Evolutionary conservation across 306 rosid genomes (phyloP).

Genomic region (Datisca glomerata): DNA sequence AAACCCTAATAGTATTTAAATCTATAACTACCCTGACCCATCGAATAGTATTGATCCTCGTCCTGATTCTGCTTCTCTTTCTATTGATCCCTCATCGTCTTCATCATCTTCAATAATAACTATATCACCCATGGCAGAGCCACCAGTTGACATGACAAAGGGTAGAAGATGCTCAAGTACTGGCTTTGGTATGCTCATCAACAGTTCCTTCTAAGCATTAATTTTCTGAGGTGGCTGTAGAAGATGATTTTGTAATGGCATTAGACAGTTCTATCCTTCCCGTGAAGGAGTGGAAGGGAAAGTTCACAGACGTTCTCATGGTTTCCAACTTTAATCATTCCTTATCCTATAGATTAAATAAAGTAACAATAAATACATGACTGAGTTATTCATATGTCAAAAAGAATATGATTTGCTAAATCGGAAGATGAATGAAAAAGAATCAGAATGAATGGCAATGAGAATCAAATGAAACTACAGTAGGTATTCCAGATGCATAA

Average conservation of each 20-base stretch:
- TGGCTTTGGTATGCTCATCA: slow-evolving; percentile 16
- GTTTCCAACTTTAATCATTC: slow-evolving; percentile 48
- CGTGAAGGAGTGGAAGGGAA: slow-evolving; percentile 60
- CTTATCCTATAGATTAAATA: slow-evolving; percentile 20
- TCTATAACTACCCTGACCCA: too few species aligned
- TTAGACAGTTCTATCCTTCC: slow-evolving; percentile 30
- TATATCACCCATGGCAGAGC: slow-evolving; percentile 15
- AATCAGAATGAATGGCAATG: too few species aligned
- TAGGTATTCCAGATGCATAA: too few species aligned
- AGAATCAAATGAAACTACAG: too few species aligned
- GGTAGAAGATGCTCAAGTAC: slow-evolving; percentile 1
- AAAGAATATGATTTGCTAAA: too few species aligned
- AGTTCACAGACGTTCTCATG: slow-evolving; percentile 50
- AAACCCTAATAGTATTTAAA: too few species aligned
- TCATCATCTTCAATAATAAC: slow-evolving; percentile 31
- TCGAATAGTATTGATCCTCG: too few species aligned
- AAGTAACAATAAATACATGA: too few species aligned
- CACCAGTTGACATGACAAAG: slow-evolving; percentile 16
- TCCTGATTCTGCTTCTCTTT: slow-evolving; percentile 15
- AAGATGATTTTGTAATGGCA: slow-evolving; percentile 14
- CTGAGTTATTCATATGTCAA: too few species aligned
- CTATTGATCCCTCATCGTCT: slow-evolving; percentile 19
- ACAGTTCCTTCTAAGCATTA: slow-evolving; percentile 14
- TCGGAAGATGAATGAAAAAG: too few species aligned
- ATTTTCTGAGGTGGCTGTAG: slow-evolving; percentile 11